phyloP scores from a whole-genome alignment of 1,284 basidiomycete genomes.

The Cryptococcus maquisensis region DNA sequence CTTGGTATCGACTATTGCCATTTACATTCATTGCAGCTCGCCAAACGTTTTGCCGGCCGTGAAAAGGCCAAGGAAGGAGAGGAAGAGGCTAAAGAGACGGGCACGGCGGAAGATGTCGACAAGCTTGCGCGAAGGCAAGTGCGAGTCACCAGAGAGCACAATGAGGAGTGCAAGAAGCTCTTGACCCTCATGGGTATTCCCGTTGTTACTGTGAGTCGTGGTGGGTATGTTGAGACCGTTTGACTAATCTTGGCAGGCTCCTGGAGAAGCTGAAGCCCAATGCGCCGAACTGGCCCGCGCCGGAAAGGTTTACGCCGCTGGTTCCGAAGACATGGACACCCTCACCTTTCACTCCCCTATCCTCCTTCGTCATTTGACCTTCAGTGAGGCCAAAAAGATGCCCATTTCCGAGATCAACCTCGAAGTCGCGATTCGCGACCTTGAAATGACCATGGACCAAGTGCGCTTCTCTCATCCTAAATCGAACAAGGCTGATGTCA shows the following conservation, averaged over 20 bases:
- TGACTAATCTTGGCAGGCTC: slow-evolving; percentile 60
- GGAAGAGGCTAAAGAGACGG: slow-evolving; percentile 93
- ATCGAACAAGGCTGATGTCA: not conserved
- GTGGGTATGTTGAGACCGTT: not conserved
- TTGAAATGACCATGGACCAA: slow-evolving; percentile 87
- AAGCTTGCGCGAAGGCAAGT: slow-evolving; percentile 87
- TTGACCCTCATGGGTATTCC: slow-evolving; percentile 96
- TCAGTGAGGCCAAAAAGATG: slow-evolving; percentile 97
- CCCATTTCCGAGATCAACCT: slow-evolving; percentile 95
- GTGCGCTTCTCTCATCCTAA: slow-evolving; percentile 48
- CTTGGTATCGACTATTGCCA: not conserved
- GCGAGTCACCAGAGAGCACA: slow-evolving; percentile 91
- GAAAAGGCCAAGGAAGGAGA: slow-evolving; percentile 92
- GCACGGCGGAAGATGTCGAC: slow-evolving; percentile 87
- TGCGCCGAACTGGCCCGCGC: slow-evolving; percentile 95
- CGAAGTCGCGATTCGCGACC: slow-evolving; percentile 73
- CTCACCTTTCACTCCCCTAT: slow-evolving; percentile 92
- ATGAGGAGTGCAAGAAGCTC: slow-evolving; percentile 87
- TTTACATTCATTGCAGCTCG: slow-evolving; percentile 56
- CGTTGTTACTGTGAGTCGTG: slow-evolving; percentile 67
- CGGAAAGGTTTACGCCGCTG: slow-evolving; percentile 93
- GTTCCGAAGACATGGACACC: slow-evolving; percentile 99
- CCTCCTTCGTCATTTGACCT: slow-evolving; percentile 91
- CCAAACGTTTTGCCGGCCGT: slow-evolving; percentile 84
- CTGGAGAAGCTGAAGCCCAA: slow-evolving; percentile 97